A percentile compares a stretch with the other conserved stretches of the same genome.
Conservation (phyloP, 2,329 filamentous ascomycete species). For the Neonectria magnoliae region DNA sequence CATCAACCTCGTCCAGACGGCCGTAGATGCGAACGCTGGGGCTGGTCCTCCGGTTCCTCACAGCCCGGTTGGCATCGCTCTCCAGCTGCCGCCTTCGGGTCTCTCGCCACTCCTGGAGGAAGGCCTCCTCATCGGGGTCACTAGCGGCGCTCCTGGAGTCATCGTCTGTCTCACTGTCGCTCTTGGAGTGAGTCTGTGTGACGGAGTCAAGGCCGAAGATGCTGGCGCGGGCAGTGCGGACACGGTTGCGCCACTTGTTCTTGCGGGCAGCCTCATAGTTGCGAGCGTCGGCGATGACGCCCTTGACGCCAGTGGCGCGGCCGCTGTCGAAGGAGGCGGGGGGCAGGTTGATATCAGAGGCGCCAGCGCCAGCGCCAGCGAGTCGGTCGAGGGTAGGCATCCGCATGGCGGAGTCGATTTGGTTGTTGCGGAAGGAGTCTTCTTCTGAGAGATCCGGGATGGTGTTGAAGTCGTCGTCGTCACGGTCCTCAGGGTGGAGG, state of each 20-base stretch:
- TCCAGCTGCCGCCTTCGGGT: slow-evolving; percentile 81
- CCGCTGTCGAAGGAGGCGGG: slow-evolving; percentile 72
- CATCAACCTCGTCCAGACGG: slow-evolving; percentile 84
- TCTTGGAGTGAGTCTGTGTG: slow-evolving; percentile 41
- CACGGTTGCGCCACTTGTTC: slow-evolving; percentile 63
- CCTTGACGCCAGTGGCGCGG: slow-evolving; percentile 83
- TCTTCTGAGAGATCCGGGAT: slow-evolving; percentile 66
- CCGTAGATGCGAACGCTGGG: slow-evolving; percentile 84
- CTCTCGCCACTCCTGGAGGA: slow-evolving; percentile 87
- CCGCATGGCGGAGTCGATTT: slow-evolving; percentile 73
- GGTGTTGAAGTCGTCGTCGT: slow-evolving; percentile 57
- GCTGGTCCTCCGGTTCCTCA: slow-evolving; percentile 74
- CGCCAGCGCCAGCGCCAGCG: slow-evolving; percentile 53
- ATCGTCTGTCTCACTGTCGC: slow-evolving; percentile 59
- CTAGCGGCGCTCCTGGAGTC: slow-evolving; percentile 59
- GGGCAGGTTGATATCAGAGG: slow-evolving; percentile 66
- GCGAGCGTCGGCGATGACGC: slow-evolving; percentile 85
- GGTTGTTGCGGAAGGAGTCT: slow-evolving; percentile 60
- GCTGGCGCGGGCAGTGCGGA: slow-evolving; percentile 63
- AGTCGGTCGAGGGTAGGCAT: slow-evolving; percentile 62
- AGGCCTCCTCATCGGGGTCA: slow-evolving; percentile 78
- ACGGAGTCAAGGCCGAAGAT: slow-evolving; percentile 59
- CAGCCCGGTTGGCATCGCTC: slow-evolving; percentile 63
- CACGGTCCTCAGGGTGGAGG: slow-evolving; percentile 68
- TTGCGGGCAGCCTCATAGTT: slow-evolving; percentile 76